Percentiles rank a stretch among this genome's conserved stretches.
Conservation (phyloP, 116 monocot species). For the Phalaenopsis hybrid region DNA sequence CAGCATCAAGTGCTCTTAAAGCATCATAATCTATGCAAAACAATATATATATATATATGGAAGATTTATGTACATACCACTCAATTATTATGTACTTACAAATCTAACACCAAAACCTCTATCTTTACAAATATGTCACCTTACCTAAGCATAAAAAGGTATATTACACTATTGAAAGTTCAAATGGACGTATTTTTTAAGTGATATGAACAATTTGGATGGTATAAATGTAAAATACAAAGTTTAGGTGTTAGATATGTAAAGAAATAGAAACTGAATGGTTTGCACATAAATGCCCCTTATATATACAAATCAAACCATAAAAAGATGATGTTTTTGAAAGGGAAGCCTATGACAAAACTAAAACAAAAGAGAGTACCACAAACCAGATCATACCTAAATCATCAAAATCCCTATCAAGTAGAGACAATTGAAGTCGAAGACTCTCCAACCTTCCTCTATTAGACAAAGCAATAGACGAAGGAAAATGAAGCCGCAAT, state of each 20-base stretch:
- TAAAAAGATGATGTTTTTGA: neutral
- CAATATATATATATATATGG: neutral
- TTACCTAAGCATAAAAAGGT: too few species aligned
- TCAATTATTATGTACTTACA: too few species aligned
- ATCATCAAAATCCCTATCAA: slow-evolving; percentile 93
- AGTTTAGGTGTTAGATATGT: too few species aligned
- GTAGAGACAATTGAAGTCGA: slow-evolving; percentile 83
- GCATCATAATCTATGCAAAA: slow-evolving; percentile 77
- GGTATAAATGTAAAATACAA: too few species aligned
- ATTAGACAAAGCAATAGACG: slow-evolving; percentile 59
- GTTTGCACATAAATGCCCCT: too few species aligned
- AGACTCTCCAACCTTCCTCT: slow-evolving; percentile 76
- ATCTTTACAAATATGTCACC: too few species aligned
- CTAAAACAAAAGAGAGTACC: neutral
- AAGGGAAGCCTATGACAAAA: neutral
- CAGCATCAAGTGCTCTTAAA: slow-evolving; percentile 71
- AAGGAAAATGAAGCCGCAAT: slow-evolving; percentile 66
- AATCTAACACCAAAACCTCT: too few species aligned
- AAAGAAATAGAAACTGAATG: too few species aligned
- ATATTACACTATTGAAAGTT: too few species aligned
- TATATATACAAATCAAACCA: neutral
- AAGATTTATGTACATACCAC: too few species aligned
- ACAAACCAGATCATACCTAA: slow-evolving; percentile 42
- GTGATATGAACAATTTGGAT: too few species aligned
- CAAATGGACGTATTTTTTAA: too few species aligned